Base-by-base conservation (phyloP, 75 land plant genomes). In the Larix kaempferi region DNA sequence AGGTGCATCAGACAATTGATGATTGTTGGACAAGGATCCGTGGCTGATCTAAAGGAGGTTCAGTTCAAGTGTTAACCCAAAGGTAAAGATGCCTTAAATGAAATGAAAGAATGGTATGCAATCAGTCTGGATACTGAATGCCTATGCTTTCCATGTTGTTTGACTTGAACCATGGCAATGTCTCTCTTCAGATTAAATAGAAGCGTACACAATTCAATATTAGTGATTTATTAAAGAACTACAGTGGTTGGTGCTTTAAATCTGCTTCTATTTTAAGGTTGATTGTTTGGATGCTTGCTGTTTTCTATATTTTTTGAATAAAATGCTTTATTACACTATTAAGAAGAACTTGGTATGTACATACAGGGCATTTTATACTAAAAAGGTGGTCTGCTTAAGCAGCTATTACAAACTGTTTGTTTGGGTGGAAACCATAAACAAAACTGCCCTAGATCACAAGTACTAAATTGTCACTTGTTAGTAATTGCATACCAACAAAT, bases 1-100 rank as follows among this genome's bases (percentile, higher is more conserved):
- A 78, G 66, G 78, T 82, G 67, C 78, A 64, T 33, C 57, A 71
- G 60, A 78, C 82, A 26, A 82, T 88, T 65, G 69, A 82, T 12
- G 69, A 65, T 65, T 65, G 69, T 37, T 33, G 39, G 39, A 65
- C 41, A 35, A 65, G 14, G 27, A 19, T 65, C 35, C 19, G 35
- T 65, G 69, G 69, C 41, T 65, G 69, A 65, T 65, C 35, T 65
- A 65, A 19, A 65, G 69, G 39, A 65, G 41, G 69, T 65, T 65
- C 69, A 33, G 69, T 65, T 65, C 69, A 65, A 33, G 17, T 37
- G 19, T 33, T 37, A 12, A 65, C 17, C 6, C 39, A 65, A 65
- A 65, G 69, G 69, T 65, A 65, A 17, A 16, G 41, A 12, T 65
- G 41, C 41, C 35, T 65, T 35, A 16, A 59, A 59, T 59, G 4